A percentile compares a stretch with the other conserved stretches of the same genome.
These are phyloP conservation scores for Rhizopus microsporus DNA, from an alignment of 371 early-diverging fungal genomes.

Conservation along the genomic window DNA sequence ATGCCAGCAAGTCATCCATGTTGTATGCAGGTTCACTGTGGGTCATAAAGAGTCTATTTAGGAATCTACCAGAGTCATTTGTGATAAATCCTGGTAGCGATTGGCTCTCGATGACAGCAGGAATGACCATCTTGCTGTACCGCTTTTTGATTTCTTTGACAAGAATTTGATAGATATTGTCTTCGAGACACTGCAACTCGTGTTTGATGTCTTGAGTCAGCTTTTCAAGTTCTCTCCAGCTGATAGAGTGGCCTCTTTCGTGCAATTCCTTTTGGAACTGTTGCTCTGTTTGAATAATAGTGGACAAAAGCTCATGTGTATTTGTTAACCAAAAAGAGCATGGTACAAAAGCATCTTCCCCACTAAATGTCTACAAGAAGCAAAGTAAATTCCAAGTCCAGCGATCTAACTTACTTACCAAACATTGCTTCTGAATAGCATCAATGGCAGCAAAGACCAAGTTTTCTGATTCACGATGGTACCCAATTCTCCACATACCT, in stretches of 20 bases:
- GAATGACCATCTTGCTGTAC: constrained; percentile 86
- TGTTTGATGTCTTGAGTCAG: constrained; percentile 59
- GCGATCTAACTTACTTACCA: constrained; percentile 36
- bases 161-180: constrained; percentile 76
- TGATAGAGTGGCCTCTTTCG: constrained; percentile 36
- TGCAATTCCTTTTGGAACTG: constrained; percentile 37
- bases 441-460: constrained; percentile 85
- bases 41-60: constrained; percentile 72
- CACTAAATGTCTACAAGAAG: constrained; percentile 30
- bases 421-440: constrained; percentile 77
- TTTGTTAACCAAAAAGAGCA: constrained; percentile 93
- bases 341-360: constrained; percentile 63
- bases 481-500: constrained; percentile 84
- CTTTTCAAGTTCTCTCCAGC: constrained; percentile 55
- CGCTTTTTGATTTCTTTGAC: constrained; percentile 92
- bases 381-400: background rate
- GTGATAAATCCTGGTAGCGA: constrained; percentile 88
- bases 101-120: constrained; percentile 91
- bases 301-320: constrained; percentile 85
- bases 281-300: constrained; percentile 43
- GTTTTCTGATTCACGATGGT: constrained; percentile 77
- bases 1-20: constrained; percentile 89
- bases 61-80: constrained; percentile 83
- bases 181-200: constrained; percentile 66
- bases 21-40: constrained; percentile 71